Percentiles rank a stretch among this genome's conserved stretches.
Evolutionary conservation across 176 grass and related monocot species (phyloP).

Genomic region (Juncus effusus): DNA sequence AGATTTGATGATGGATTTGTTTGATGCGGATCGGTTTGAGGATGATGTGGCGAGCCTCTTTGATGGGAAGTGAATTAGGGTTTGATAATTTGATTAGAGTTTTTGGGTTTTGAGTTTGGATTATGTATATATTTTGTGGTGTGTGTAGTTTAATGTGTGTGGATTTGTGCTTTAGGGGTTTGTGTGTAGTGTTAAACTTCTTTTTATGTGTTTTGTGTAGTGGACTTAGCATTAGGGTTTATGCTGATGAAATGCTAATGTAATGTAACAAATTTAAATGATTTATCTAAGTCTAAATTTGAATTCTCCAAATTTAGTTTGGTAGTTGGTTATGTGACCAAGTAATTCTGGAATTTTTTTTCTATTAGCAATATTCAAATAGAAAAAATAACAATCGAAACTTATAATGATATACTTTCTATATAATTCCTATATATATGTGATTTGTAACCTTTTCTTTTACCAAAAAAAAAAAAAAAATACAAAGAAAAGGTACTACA

Average conservation of each 20-base stretch:
- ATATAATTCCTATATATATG: no score
- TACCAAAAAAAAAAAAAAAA: no score
- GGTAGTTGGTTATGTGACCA: not conserved
- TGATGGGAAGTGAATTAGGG: slow-evolving; percentile 13
- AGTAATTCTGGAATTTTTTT: not conserved
- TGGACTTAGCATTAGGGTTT: slow-evolving; percentile 22
- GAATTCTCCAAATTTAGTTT: not conserved
- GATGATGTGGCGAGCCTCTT: slow-evolving; percentile 22
- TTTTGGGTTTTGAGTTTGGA: slow-evolving; percentile 1
- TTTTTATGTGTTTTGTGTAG: not conserved
- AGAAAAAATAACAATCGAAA: not conserved
- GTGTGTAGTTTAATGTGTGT: slow-evolving; percentile 5
- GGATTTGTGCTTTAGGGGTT: no score
- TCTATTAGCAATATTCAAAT: slow-evolving; percentile 4
- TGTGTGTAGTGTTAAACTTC: slow-evolving; percentile 19
- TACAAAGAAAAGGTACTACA: no score
- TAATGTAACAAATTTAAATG: slow-evolving; percentile 5
- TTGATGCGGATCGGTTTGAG: slow-evolving; percentile 25
- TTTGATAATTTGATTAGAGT: no score
- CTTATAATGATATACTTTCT: no score
- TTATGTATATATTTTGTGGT: slow-evolving; percentile 13
- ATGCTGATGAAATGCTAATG: slow-evolving; percentile 17
- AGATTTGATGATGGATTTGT: slow-evolving; percentile 19
- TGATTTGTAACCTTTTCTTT: no score
- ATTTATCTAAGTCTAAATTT: slow-evolving; percentile 9